Conservation (phyloP, 306 rosid species). For the Luffa acutangula region DNA sequence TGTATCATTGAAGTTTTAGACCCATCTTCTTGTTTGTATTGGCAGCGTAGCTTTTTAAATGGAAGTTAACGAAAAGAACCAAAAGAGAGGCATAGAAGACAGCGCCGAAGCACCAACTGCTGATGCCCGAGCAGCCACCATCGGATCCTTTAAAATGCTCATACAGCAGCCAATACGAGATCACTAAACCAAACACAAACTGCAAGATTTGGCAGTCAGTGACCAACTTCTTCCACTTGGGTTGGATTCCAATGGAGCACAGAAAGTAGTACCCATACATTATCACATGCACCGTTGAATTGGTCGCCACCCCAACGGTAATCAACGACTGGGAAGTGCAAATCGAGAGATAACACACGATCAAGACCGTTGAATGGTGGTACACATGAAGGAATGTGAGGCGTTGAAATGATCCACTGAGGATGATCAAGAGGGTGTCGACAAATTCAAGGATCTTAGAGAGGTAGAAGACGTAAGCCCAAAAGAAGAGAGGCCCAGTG, state of each 20-base stretch:
- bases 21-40: too few species aligned
- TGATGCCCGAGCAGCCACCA: constrained; percentile 61
- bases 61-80: constrained; percentile 54
- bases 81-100: constrained; percentile 62
- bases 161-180: constrained; percentile 42
- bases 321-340: constrained; percentile 51
- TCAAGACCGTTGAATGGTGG: constrained; percentile 68
- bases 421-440: constrained; percentile 62
- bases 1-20: too few species aligned
- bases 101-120: constrained; percentile 65
- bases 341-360: constrained; percentile 72
- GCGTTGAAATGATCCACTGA: constrained; percentile 34
- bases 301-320: constrained; percentile 55
- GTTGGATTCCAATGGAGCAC: constrained; percentile 37
- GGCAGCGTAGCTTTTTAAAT: constrained; percentile 40
- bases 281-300: constrained; percentile 58
- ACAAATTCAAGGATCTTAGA: constrained; percentile 62
- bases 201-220: constrained; percentile 73
- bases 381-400: constrained; percentile 83
- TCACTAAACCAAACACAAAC: constrained; percentile 54
- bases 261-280: constrained; percentile 74
- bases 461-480: constrained; percentile 90
- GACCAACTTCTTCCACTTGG: constrained; percentile 64
- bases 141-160: constrained; percentile 32
- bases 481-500: constrained; percentile 71